These are phyloP conservation scores for Anacardium occidentale DNA, from an alignment of 345 rosid genomes.

Conservation along the genomic window DNA sequence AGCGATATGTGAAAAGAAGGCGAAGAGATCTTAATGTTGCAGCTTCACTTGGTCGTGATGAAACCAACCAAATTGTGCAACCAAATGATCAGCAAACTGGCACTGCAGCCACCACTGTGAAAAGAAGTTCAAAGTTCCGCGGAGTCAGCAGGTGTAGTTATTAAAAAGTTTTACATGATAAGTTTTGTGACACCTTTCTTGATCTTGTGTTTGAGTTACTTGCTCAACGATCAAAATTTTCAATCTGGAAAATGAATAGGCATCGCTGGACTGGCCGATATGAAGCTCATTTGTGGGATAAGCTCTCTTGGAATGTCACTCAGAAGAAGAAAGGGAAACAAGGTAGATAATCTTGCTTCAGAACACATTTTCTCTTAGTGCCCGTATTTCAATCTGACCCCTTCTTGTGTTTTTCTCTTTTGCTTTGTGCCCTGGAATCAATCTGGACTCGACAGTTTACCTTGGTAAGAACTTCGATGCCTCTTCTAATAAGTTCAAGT, in stretches of 20 bases:
- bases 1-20: conserved; percentile 42
- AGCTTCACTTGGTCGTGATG: conserved; percentile 15
- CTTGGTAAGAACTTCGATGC: conserved; percentile 41
- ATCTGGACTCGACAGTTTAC: conserved; percentile 43
- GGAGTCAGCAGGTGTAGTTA: conserved; percentile 51
- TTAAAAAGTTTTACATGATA: no score
- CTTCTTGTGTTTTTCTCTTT: conserved; percentile 7
- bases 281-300: conserved; percentile 77
- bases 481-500: no score
- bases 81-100: conserved; percentile 27
- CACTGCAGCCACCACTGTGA: conserved; percentile 42
- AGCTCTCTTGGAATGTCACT: conserved; percentile 62
- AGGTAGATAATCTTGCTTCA: conserved; percentile 29
- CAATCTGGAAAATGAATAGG: neutral
- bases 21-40: conserved; percentile 36
- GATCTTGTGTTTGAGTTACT: no score
- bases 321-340: conserved; percentile 76
- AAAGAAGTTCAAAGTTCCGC: conserved; percentile 70
- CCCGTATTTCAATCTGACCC: neutral
- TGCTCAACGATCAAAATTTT: no score
- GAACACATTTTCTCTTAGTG: neutral
- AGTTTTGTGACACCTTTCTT: no score
- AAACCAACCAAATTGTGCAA: conserved; percentile 24
- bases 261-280: conserved; percentile 69
- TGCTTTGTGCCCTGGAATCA: conserved; percentile 19